Base-by-base conservation (phyloP, 2,329 filamentous ascomycete species). In the Fusarium compactum region DNA sequence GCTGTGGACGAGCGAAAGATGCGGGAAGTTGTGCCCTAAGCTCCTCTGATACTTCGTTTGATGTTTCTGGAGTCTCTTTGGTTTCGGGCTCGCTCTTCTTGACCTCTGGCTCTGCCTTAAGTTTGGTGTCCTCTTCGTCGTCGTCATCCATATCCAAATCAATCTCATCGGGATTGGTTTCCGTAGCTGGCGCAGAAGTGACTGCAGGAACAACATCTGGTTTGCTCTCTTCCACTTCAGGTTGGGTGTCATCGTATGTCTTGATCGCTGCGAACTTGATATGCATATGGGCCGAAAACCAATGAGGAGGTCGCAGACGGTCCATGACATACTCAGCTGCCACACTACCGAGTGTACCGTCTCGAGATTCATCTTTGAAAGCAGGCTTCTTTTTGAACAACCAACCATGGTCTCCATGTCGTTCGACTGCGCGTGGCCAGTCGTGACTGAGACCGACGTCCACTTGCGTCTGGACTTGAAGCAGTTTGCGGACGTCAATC, bases 241-340 rank as follows among this genome's bases (percentile, higher is more conserved):
- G 25, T 27, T 82, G 75, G 18, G 79, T 78, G 67, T 90, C 75
- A 50, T 79, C 70, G 61, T 89, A 90, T n/a, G 69, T 82, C 77
- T 87, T 91, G 68, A 89, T 78, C 1, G 95, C 96, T 1, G 91
- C 81, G 78, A 92, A 98, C 77, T 95, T 97, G 83, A 92, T 90
- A 80, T 99, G 96, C 82, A 98, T 81, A 80, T 99, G 96, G 5
- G 95, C 96, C 40, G 92, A 91, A 78, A 98, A 98, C 96, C 96
- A 99, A 78, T 94, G 91, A 0, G 87, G 86, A 12, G 96, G 96
- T 55, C 94, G 86, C 55, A 99, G 80, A 30, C 92, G 87, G 76
- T 97, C 90, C 80, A 98, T 87, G 22, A 97, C 90, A 72, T 92
- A 89, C 76, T 88, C 89, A 1, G 95, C 95, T 1, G 95, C 95